Percentiles rank a stretch among this genome's conserved stretches.
These are phyloP conservation scores for Aegilops sharonensis DNA, from an alignment of 176 grass and related monocot genomes.

Conservation along the genomic window DNA sequence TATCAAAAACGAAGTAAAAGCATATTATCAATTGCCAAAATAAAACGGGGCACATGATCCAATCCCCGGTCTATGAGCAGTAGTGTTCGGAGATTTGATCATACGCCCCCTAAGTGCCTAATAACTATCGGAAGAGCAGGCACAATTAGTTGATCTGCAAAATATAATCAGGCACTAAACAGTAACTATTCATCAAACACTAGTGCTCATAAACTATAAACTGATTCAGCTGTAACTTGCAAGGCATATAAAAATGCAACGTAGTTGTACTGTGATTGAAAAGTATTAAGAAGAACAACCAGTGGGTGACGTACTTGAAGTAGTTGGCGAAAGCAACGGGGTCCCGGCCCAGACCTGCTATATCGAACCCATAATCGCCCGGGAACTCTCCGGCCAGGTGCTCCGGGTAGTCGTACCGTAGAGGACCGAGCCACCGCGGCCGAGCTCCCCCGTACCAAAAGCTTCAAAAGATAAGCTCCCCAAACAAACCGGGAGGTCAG, in stretches of 20 bases:
- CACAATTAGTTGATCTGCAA: neutral
- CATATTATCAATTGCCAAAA: too few relatives aligned
- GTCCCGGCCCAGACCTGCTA: constrained; percentile 81
- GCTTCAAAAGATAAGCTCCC: constrained; percentile 17
- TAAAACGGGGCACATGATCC: too few relatives aligned
- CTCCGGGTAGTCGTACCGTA: constrained; percentile 69
- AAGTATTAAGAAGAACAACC: neutral
- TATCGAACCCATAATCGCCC: constrained; percentile 91
- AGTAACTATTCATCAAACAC: neutral
- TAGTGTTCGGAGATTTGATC: too few relatives aligned
- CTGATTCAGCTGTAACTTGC: neutral
- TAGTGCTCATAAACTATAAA: neutral
- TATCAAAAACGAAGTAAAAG: too few relatives aligned
- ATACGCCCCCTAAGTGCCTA: neutral
- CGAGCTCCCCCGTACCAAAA: constrained; percentile 77
- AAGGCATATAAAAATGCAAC: neutral
- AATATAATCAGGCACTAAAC: neutral
- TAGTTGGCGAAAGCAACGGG: constrained; percentile 78
- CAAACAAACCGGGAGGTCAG: neutral
- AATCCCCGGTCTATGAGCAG: too few relatives aligned
- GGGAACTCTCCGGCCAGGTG: constrained; percentile 75
- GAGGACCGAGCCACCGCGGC: constrained; percentile 82
- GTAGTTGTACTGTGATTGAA: neutral
- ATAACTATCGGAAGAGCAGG: neutral
- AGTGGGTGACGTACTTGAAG: constrained; percentile 66